phyloP scores from a whole-genome alignment of 129 eudicot species.

The Sambucus nigra region DNA sequence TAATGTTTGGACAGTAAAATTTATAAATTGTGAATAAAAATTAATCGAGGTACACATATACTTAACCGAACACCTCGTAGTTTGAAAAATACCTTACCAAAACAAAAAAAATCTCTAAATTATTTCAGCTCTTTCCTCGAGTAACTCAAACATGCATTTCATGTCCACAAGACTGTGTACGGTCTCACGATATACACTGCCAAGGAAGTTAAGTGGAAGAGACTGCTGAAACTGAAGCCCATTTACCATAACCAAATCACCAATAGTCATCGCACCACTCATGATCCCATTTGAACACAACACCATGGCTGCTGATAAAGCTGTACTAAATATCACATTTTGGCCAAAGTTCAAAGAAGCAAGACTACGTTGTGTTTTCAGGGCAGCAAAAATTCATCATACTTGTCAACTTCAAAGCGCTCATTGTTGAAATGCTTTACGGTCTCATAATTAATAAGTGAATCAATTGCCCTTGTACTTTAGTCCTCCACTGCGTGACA shows the following conservation, averaged over 20 bases:
- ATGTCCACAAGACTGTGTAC: conserved; percentile 88
- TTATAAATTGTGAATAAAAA: no score
- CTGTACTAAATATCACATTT: conserved; percentile 67
- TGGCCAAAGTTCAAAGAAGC: conserved; percentile 92
- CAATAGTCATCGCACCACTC: conserved; percentile 78
- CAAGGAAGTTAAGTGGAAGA: conserved; percentile 96
- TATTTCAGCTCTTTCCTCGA: no score
- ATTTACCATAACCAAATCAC: conserved; percentile 99
- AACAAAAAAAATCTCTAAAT: no score
- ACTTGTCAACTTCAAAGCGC: conserved; percentile 65
- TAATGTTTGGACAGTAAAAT: no score
- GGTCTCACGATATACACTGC: conserved; percentile 93
- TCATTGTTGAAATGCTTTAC: conserved; percentile 96
- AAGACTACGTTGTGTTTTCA: conserved; percentile 87
- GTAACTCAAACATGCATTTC: conserved; percentile 91
- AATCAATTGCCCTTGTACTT: conserved; percentile 93
- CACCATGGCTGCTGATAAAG: conserved; percentile 89
- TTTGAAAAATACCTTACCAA: no score
- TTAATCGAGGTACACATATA: no score
- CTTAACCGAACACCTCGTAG: no score
- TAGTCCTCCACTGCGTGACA: conserved; percentile 99
- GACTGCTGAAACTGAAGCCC: conserved; percentile 97
- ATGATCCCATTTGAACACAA: conserved; percentile 73
- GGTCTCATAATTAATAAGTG: conserved; percentile 95
- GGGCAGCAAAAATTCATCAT: conserved; percentile 89